phyloP scores from a whole-genome alignment of 257 asterid genomes.

The Rhazya stricta region DNA sequence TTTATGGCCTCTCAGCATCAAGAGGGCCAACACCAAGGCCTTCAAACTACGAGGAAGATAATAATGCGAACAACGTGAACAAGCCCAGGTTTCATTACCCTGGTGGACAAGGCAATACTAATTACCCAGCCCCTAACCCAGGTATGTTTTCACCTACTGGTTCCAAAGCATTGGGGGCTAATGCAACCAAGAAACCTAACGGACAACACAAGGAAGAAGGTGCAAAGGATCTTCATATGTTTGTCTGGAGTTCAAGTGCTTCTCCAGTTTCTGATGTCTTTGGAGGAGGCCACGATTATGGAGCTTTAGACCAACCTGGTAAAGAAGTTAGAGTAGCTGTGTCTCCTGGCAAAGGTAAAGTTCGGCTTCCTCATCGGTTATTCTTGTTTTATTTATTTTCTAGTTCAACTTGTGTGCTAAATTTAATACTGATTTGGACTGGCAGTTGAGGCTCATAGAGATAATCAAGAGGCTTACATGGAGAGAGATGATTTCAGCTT shows the following conservation, averaged over 20 bases:
- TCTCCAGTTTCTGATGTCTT: constrained; percentile 91
- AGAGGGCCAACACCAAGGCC: constrained; percentile 71
- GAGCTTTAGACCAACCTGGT: constrained; percentile 47
- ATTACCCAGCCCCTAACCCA: constrained; percentile 72
- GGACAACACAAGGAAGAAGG: constrained; percentile 53
- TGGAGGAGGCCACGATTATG: constrained; percentile 68
- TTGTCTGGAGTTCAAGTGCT: constrained; percentile 90
- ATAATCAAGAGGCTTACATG: constrained; percentile 43
- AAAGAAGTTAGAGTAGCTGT: constrained; percentile 57
- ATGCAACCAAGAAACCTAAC: constrained; percentile 39
- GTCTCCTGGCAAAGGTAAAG: constrained; percentile 65
- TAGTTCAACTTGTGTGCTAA: background rate
- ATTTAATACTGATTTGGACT: background rate
- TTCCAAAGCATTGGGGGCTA: constrained; percentile 28
- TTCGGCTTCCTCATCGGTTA: background rate
- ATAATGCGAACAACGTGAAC: constrained; percentile 22
- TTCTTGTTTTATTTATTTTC: background rate
- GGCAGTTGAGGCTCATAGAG: constrained; percentile 44
- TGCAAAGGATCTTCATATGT: constrained; percentile 75
- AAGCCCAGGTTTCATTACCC: constrained; percentile 49
- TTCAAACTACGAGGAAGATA: constrained; percentile 79
- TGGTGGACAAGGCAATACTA: constrained; percentile 24
- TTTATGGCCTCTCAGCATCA: constrained; percentile 43
- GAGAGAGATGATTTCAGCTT: constrained; percentile 64
- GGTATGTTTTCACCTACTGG: constrained; percentile 70